Evolutionary conservation across 2,329 filamentous ascomycete species (phyloP).

Genomic region (Chrysosporium keratinophilum): DNA sequence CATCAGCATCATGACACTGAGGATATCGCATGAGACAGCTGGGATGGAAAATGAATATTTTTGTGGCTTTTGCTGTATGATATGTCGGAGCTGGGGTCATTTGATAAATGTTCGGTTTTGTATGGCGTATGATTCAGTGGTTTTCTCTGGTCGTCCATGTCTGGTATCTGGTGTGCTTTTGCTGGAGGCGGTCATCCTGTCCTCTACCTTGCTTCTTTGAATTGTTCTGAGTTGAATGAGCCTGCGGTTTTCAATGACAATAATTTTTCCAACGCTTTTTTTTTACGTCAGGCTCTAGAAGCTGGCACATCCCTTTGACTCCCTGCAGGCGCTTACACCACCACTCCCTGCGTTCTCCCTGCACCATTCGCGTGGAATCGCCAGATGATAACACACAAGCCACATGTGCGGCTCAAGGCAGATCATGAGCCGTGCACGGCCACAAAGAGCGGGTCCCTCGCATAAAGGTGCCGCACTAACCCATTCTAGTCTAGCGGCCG

Average conservation of each 20-base stretch:
- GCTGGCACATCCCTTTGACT: no score
- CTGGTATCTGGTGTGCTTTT: background rate
- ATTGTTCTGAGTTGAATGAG: no score
- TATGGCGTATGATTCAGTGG: background rate
- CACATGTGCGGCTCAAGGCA: background rate
- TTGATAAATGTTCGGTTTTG: background rate
- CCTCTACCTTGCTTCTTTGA: background rate
- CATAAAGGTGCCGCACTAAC: background rate
- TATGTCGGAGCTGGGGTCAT: background rate
- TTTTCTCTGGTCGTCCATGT: background rate
- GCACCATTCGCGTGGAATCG: background rate
- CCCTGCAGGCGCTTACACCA: background rate
- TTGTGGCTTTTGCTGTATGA: background rate
- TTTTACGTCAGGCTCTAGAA: no score
- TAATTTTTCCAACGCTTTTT: no score
- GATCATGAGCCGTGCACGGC: background rate
- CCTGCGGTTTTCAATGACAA: no score
- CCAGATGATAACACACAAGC: background rate
- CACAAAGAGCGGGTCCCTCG: background rate
- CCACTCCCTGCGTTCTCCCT: background rate
- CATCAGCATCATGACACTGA: conserved; percentile 32
- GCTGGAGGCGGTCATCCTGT: no score
- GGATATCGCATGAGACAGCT: conserved; percentile 28
- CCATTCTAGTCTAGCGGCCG: background rate
- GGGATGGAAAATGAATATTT: background rate